A percentile compares a stretch with the other conserved stretches of the same genome.
Conservation (phyloP, 306 rosid genomes). For the Pueraria montana region DNA sequence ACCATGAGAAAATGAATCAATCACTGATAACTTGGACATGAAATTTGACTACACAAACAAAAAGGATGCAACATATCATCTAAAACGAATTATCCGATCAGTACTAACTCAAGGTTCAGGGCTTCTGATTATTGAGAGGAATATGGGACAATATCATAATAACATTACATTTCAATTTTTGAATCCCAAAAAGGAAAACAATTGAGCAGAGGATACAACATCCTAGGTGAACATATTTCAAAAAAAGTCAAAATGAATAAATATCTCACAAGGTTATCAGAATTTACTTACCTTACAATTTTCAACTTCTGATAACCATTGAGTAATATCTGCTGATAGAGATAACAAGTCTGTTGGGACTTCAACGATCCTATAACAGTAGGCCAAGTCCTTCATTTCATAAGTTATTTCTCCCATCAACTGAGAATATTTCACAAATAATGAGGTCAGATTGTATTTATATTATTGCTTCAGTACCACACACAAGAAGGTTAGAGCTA, state of each 20-base stretch:
- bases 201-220: not conserved
- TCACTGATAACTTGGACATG: not conserved
- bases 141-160: constrained; percentile 28
- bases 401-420: constrained; percentile 87
- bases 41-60: constrained; percentile 5
- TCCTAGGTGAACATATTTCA: constrained; percentile 27
- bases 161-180: constrained; percentile 18
- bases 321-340: constrained; percentile 75
- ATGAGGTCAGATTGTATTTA: constrained; percentile 28
- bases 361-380: constrained; percentile 71
- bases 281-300: constrained; percentile 71
- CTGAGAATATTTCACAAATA: constrained; percentile 57
- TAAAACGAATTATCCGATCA: constrained; percentile 9
- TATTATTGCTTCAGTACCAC: constrained; percentile 21
- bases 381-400: constrained; percentile 89
- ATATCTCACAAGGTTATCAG: not conserved
- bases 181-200: constrained; percentile 17
- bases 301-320: constrained; percentile 92
- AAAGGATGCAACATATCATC: constrained; percentile 9
- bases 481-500: constrained; percentile 12
- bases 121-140: constrained; percentile 37
- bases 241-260: constrained; percentile 13
- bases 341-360: constrained; percentile 74
- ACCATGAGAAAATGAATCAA: constrained; percentile 30
- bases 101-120: constrained; percentile 11